phyloP scores from a whole-genome alignment of 2,329 filamentous ascomycete species.

The Fusarium dimerum region DNA sequence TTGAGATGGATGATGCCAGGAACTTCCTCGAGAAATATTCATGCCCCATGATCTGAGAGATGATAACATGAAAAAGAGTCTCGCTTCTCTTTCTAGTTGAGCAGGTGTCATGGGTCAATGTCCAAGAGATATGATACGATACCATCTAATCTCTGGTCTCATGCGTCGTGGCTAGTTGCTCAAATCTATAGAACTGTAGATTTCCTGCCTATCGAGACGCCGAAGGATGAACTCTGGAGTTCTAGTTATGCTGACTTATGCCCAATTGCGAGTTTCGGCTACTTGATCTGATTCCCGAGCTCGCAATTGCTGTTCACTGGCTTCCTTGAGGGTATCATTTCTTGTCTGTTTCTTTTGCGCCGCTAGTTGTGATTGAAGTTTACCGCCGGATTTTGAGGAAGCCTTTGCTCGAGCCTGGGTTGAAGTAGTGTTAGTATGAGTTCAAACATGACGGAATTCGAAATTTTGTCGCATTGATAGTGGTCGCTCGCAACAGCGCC shows the following conservation, averaged over 20 bases:
- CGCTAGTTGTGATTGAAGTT: slow-evolving; percentile 69
- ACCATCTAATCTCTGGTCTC: too few species aligned
- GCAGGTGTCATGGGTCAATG: too few species aligned
- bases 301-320: slow-evolving; percentile 65
- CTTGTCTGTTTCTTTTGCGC: slow-evolving; percentile 76
- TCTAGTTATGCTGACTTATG: slow-evolving; percentile 20
- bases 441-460: slow-evolving; percentile 1
- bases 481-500: not conserved
- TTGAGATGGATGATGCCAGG: too few species aligned
- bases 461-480: not conserved
- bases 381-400: slow-evolving; percentile 60
- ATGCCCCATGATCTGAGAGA: too few species aligned
- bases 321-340: slow-evolving; percentile 65
- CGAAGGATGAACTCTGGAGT: not conserved
- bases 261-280: slow-evolving; percentile 37
- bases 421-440: not conserved
- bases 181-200: too few species aligned
- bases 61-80: too few species aligned
- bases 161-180: too few species aligned
- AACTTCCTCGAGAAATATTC: too few species aligned
- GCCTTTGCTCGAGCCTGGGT: slow-evolving; percentile 67
- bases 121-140: too few species aligned
- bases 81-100: too few species aligned
- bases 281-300: slow-evolving; percentile 68
- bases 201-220: too few species aligned